phyloP scores from a whole-genome alignment of 2,329 filamentous ascomycete species.

The Monosporascus sp. region DNA sequence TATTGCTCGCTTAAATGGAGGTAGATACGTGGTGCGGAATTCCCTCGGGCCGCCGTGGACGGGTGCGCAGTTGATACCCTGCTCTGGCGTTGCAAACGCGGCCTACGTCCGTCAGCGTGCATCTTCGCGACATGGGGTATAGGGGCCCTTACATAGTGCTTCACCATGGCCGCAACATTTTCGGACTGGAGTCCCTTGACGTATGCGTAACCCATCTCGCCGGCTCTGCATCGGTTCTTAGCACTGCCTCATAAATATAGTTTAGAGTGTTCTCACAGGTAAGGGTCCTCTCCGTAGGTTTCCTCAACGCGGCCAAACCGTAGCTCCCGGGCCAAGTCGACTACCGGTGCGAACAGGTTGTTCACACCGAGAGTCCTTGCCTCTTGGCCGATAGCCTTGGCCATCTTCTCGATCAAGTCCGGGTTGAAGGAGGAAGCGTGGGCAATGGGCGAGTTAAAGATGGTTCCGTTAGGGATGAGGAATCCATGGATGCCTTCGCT shows the following conservation, averaged over 20 bases:
- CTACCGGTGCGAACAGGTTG: conserved; percentile 67
- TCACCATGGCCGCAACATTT: conserved; percentile 66
- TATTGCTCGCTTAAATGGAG: conserved; percentile 63
- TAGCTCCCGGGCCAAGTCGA: conserved; percentile 65
- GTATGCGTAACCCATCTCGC: conserved; percentile 59
- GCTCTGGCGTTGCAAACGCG: conserved; percentile 63
- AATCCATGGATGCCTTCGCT: conserved; percentile 72
- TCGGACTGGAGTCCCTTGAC: conserved; percentile 55
- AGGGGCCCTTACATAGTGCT: conserved; percentile 56
- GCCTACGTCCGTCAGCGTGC: conserved; percentile 28
- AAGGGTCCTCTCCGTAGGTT: conserved; percentile 65
- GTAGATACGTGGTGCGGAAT: conserved; percentile 51
- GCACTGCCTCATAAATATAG: not conserved
- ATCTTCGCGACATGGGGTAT: conserved; percentile 1
- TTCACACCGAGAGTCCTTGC: conserved; percentile 63
- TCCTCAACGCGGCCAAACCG: conserved; percentile 71
- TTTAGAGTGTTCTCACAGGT: conserved; percentile 36
- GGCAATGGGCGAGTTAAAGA: conserved; percentile 73
- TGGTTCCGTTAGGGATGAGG: conserved; percentile 66
- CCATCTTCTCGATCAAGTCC: conserved; percentile 61
- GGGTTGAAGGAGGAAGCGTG: conserved; percentile 68
- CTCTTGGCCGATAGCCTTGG: conserved; percentile 58
- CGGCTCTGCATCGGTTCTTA: conserved; percentile 34
- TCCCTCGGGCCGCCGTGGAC: conserved; percentile 49
- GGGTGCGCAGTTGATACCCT: conserved; percentile 64